A percentile compares a stretch with the other conserved stretches of the same genome.
These are phyloP conservation scores for Teratosphaeria gauchensis DNA, from an alignment of 2,329 filamentous ascomycete genomes.

Conservation along the genomic window DNA sequence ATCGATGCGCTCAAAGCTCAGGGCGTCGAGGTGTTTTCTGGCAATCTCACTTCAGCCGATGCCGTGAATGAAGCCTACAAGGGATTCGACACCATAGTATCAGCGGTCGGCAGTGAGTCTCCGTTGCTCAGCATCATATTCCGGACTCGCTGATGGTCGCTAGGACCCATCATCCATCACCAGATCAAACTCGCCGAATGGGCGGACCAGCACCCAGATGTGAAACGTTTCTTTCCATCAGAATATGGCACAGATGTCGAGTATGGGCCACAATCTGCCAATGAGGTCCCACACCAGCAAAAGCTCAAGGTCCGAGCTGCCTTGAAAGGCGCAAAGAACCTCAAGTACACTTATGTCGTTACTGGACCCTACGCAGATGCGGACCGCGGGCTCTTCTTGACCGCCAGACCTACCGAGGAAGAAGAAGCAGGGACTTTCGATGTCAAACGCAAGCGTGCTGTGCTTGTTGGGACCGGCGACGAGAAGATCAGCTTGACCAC, in stretches of 20 bases:
- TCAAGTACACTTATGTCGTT: constrained; percentile 58
- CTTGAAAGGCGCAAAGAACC: constrained; percentile 42
- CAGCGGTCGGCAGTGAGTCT: constrained; percentile 47
- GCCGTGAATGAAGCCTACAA: constrained; percentile 48
- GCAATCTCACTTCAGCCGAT: constrained; percentile 43
- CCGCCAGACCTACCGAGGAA: constrained; percentile 28
- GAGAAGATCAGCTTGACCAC: constrained; percentile 58
- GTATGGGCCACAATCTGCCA: constrained; percentile 45
- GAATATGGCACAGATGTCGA: constrained; percentile 60
- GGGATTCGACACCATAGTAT: constrained; percentile 55
- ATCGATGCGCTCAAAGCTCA: constrained; percentile 38
- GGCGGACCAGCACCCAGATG: constrained; percentile 44
- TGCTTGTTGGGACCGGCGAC: constrained; percentile 53
- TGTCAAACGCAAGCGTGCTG: constrained; percentile 45
- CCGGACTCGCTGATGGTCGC: neutral
- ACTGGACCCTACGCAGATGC: constrained; percentile 58
- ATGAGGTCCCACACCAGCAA: constrained; percentile 58
- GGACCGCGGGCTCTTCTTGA: constrained; percentile 41
- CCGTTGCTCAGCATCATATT: neutral
- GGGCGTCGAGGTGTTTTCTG: constrained; percentile 47
- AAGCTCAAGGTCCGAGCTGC: constrained; percentile 60
- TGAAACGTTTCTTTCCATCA: constrained; percentile 57
- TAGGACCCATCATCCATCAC: constrained; percentile 43
- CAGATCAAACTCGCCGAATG: constrained; percentile 54
- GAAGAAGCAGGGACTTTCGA: constrained; percentile 50